Evolutionary conservation across 495 filamentous ascomycete genomes (phyloP), one percentile per base, ranked within the genome.

Genomic region (Talaromyces nanjingensis): DNA sequence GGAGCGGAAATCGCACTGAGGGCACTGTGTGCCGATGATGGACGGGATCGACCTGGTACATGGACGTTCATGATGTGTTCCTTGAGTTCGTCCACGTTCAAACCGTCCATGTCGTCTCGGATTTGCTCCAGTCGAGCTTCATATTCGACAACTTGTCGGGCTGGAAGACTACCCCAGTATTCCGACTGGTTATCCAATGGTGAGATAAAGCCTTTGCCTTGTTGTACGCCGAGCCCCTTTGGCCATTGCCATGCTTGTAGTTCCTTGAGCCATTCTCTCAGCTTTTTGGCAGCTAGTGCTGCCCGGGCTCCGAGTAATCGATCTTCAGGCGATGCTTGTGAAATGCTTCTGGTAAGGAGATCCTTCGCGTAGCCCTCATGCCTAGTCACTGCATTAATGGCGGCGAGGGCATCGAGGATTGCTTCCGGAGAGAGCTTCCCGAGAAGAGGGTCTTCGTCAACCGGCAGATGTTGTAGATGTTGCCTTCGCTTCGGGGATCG

Each of bases 41-140:
- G 81, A 63, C 82, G 79, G 65, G 84, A 85, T 53, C 79, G 76
- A 34, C 77, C 78, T 64, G 74, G 77, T 71, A 87, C 84, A 77
- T 94, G 88, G 63, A 87, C 89, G 79, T 89, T 86, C 63, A 96
- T 78, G 66, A 98, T 90, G 72, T 92, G 91, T 56, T 81, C 84
- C 77, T 97, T 97, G 68, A 98, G 86, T 67, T 96, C 92, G 65
- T 97, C 92, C 54, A 98, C 81, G 60, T 92, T 86, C 55, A 98
- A 77, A 49, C 83, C 82, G 22, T 93, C 90, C 79, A 97, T 85
- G 58, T 86, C 88, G 57, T 86, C 83, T 22, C 78, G 79, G 65
- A 98, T 96, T 60, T 88, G 85, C 39, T 93, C 89, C 25, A 96
- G 81, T 29, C 93, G 83, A 42, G 73, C 76, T 69, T 93, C 89